A percentile compares a stretch with the other conserved stretches of the same genome.
Conservation (phyloP, 2,329 filamentous ascomycete species). For the Esteya vermicola region DNA sequence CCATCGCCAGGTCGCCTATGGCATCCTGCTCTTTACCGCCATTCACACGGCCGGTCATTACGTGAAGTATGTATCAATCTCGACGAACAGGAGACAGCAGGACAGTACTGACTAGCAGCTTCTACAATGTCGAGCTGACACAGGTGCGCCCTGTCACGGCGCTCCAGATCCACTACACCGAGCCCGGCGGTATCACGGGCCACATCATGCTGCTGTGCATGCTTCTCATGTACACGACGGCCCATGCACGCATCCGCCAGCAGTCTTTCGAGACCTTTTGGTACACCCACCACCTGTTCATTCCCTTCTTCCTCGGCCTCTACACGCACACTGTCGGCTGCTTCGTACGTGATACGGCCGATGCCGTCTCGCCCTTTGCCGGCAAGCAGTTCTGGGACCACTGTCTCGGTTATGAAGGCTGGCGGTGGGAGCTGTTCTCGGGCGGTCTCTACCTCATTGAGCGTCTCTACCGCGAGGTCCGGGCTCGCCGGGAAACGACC, state of each 20-base stretch:
- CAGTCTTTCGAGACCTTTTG: constrained; percentile 98
- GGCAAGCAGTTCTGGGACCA: constrained; percentile 74
- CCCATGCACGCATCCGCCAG: constrained; percentile 84
- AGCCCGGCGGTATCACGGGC: constrained; percentile 84
- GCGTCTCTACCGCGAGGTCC: constrained; percentile 81
- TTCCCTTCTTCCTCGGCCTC: constrained; percentile 83
- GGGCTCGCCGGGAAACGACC: constrained; percentile 67
- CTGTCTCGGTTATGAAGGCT: constrained; percentile 89
- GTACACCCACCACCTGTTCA: constrained; percentile 98
- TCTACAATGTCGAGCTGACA: constrained; percentile 82
- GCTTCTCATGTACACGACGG: constrained; percentile 94
- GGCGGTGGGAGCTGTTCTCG: constrained; percentile 88
- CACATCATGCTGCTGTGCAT: constrained; percentile 99
- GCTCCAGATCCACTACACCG: constrained; percentile 78
- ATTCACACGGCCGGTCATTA: constrained; percentile 74
- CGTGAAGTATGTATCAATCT: constrained; percentile 55
- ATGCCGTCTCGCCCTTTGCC: constrained; percentile 70
- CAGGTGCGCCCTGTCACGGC: constrained; percentile 72
- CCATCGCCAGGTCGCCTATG: constrained; percentile 86
- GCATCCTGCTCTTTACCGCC: constrained; percentile 68
- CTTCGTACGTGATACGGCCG: constrained; percentile 73
- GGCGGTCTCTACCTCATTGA: constrained; percentile 78
- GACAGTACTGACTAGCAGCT: constrained; percentile 35
- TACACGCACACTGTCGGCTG: constrained; percentile 95
- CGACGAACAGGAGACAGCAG: neutral